Conservation (phyloP, 1,284 basidiomycete species). For the Fomitiporia mediterranea region DNA sequence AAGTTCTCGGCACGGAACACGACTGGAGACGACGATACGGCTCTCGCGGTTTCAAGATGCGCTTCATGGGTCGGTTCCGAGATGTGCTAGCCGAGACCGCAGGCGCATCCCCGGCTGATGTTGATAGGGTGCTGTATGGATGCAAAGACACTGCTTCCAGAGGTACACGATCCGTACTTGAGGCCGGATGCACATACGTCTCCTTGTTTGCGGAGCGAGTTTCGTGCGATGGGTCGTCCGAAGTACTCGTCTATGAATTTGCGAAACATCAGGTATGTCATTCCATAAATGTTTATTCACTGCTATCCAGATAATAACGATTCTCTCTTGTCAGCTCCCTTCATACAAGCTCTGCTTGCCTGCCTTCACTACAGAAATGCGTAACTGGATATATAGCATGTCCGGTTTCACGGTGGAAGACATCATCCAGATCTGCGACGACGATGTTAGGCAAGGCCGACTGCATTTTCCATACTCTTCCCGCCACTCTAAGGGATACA, state of each 20-base stretch:
- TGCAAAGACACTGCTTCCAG: constrained; percentile 7
- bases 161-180: constrained; percentile 7
- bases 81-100: constrained; percentile 11
- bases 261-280: constrained; percentile 18
- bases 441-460: constrained; percentile 8
- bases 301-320: background rate
- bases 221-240: constrained; percentile 5
- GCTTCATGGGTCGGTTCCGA: constrained; percentile 16
- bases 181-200: constrained; percentile 11
- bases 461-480: background rate
- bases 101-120: constrained; percentile 4
- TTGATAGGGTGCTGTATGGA: constrained; percentile 12
- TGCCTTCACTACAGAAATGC: constrained; percentile 9
- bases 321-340: constrained; percentile 10
- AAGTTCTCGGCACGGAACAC: background rate
- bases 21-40: background rate
- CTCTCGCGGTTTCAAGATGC: constrained; percentile 5
- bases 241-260: constrained; percentile 20
- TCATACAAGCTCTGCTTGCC: constrained; percentile 11
- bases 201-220: constrained; percentile 16
- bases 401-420: constrained; percentile 15
- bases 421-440: constrained; percentile 15
- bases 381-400: constrained; percentile 14
- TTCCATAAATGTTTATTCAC: background rate
- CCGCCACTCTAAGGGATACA: background rate